Evolutionary conservation across 306 rosid genomes (phyloP).

Genomic region (Luffa aegyptiaca): DNA sequence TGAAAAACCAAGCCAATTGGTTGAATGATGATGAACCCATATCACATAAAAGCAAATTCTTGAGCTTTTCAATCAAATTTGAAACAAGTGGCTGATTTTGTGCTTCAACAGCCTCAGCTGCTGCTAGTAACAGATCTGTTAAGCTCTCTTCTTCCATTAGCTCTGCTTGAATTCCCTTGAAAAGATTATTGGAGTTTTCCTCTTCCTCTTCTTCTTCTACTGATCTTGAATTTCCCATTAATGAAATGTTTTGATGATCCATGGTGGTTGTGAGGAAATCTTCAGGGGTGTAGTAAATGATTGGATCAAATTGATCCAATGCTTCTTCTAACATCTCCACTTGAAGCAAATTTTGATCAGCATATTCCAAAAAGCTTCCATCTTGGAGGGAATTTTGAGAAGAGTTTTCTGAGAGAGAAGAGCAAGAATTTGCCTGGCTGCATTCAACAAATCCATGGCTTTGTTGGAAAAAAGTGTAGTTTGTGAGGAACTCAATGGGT

Average conservation of each 20-base stretch:
- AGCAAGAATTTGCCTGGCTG: not conserved
- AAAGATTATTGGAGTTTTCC: not conserved
- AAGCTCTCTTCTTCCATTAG: slow-evolving; percentile 50
- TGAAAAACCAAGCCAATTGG: slow-evolving; percentile 42
- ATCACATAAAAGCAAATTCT: slow-evolving; percentile 11
- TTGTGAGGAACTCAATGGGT: slow-evolving; percentile 1
- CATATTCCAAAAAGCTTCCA: not conserved
- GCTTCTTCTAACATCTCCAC: not conserved
- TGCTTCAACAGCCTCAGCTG: slow-evolving; percentile 66
- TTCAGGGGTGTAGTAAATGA: not conserved
- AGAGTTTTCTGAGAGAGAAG: slow-evolving; percentile 1
- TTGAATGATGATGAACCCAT: slow-evolving; percentile 26
- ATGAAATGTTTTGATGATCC: not conserved
- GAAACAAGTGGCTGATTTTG: slow-evolving; percentile 35
- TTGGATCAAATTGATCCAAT: not conserved
- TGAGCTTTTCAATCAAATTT: slow-evolving; percentile 28
- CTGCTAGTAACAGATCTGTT: slow-evolving; percentile 46
- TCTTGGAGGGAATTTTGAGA: not conserved
- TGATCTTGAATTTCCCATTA: not conserved
- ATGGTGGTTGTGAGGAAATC: not conserved
- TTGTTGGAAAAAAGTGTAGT: not conserved
- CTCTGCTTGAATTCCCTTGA: slow-evolving; percentile 36
- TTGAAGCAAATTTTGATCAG: not conserved
- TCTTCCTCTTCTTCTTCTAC: not conserved
- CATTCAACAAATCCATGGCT: not conserved